Conservation (phyloP, 164 flowering plant species). For the Vitis riparia region DNA sequence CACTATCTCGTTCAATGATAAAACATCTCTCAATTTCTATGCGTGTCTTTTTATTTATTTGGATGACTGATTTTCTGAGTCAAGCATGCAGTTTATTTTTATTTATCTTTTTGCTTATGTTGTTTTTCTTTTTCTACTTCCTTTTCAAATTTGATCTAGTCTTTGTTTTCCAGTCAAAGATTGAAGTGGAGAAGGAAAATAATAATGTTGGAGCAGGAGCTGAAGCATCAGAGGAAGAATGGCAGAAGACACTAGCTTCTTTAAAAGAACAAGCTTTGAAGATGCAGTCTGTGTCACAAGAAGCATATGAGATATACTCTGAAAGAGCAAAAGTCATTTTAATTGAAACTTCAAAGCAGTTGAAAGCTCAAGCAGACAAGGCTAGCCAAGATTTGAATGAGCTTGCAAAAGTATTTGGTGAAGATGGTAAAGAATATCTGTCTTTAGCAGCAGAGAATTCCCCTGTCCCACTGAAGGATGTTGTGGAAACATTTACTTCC, state of each 20-base stretch:
- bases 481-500: conserved; percentile 68
- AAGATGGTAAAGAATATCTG: conserved; percentile 66
- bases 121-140: neutral
- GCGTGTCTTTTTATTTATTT: too few species aligned
- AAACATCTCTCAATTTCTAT: too few species aligned
- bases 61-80: too few species aligned
- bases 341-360: conserved; percentile 61
- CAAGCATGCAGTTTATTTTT: too few species aligned
- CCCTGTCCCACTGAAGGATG: conserved; percentile 81
- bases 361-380: conserved; percentile 80
- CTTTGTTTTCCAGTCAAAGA: conserved; percentile 26
- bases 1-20: too few species aligned
- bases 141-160: too few species aligned
- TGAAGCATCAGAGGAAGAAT: conserved; percentile 66
- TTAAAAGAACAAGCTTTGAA: conserved; percentile 81
- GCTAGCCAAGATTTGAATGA: conserved; percentile 61
- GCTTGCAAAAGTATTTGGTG: conserved; percentile 58
- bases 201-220: conserved; percentile 25
- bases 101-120: neutral
- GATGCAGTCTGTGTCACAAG: conserved; percentile 75
- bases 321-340: conserved; percentile 57
- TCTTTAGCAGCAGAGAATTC: conserved; percentile 60
- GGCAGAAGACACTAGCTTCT: conserved; percentile 64
- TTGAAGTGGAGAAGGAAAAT: conserved; percentile 56
- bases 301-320: conserved; percentile 75